Base-by-base conservation (phyloP, 2,329 filamentous ascomycete genomes). In the Aspergillus sergii region DNA sequence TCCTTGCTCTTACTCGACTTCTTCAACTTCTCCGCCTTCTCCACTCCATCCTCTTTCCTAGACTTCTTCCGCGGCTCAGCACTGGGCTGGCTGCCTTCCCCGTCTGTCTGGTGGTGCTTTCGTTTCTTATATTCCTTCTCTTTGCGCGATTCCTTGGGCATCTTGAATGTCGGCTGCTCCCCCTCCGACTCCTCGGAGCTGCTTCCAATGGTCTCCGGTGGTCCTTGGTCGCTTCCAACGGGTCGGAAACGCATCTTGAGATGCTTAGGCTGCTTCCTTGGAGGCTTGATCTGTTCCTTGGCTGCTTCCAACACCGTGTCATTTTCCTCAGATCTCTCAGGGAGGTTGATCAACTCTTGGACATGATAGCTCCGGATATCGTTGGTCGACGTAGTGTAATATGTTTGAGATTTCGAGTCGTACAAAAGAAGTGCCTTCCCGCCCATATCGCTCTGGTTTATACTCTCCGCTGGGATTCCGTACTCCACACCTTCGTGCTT, bases 211-310 rank as follows among this genome's bases (percentile, higher is more conserved):
- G 73, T 78, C 65, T 78, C 75, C 1, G 76, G 71, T 0, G 71
- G 66, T 2, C 66, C 69, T 19, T 69, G 64, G 8, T 69, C 68
- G 56, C 76, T 79, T 30, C 80, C 80, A 43, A 80, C 75, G 23
- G 80, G 80, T 10, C 73, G 74, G 64, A 82, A 82, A 34, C 80
- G 79, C 79, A 81, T 80, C 66, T 76, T 80, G 64, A 82, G 60
- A 59, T 79, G 66, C 62, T 78, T 78, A 16, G 80, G 80, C 59
- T 82, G 80, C 58, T 77, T 71, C 41, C 75, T 73, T 39, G 75
- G 68, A 3, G 76, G 75, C 65, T 77, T 80, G 28, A 74, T 72
- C 45, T 73, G 63, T 53, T 73, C 67, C 45, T 72, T 71, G 26
- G 70, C 62, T 8, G 69, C 69, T 58, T 69, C 69, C 19, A 72